phyloP scores from a whole-genome alignment of 2,329 filamentous ascomycete species.

The Zymoseptoria passerinii region DNA sequence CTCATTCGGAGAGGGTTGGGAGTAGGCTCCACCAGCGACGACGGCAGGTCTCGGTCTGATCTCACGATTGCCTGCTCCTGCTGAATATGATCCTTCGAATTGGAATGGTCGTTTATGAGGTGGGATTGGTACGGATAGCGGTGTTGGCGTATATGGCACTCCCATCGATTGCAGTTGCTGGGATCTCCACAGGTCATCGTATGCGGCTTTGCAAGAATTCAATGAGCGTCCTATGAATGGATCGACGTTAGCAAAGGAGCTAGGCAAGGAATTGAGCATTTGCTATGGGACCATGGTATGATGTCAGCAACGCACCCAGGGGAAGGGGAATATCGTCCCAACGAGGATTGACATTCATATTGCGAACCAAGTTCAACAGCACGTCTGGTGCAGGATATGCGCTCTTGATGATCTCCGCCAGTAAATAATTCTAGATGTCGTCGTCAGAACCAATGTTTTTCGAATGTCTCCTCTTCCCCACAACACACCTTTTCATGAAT shows the following conservation, averaged over 20 bases:
- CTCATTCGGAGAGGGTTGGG: constrained; percentile 20
- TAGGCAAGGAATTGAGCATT: constrained; percentile 3
- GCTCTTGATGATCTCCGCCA: constrained; percentile 46
- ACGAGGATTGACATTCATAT: constrained; percentile 36
- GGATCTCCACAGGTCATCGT: constrained; percentile 23
- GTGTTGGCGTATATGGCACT: constrained; percentile 23
- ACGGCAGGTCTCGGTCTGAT: constrained; percentile 38
- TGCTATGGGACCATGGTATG: background rate
- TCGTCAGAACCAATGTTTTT: constrained; percentile 11
- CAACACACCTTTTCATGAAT: constrained; percentile 40
- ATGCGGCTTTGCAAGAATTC: constrained; percentile 26
- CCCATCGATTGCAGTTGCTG: constrained; percentile 14
- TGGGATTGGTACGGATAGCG: constrained; percentile 18
- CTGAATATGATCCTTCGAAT: constrained; percentile 21
- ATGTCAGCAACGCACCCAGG: constrained; percentile 34
- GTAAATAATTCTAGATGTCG: constrained; percentile 31
- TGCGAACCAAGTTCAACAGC: constrained; percentile 38
- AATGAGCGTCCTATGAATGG: constrained; percentile 27
- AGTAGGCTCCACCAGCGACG: constrained; percentile 4
- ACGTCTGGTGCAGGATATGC: constrained; percentile 36
- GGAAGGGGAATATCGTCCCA: constrained; percentile 45
- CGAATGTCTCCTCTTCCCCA: constrained; percentile 7
- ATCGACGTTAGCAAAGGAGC: constrained; percentile 7
- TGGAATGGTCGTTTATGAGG: constrained; percentile 24
- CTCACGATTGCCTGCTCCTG: constrained; percentile 32